Conservation (phyloP, 305 asterid species). For the Solanum chacoense region DNA sequence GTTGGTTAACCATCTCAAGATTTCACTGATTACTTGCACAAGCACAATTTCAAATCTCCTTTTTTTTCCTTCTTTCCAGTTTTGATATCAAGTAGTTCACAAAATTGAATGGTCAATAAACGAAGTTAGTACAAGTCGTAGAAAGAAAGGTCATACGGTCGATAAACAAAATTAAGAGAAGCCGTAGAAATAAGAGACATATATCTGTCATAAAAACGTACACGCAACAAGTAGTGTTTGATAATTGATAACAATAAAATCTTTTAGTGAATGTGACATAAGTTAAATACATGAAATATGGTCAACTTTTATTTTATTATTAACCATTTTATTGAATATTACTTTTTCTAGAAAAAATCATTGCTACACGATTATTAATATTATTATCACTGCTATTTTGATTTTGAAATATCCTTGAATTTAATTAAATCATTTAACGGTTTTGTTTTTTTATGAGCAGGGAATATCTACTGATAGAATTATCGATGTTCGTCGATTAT, state of each 20-base stretch:
- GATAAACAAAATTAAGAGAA: background rate
- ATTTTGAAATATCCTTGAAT: background rate
- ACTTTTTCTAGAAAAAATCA: background rate
- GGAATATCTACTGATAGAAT: conserved; percentile 91
- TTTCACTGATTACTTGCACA: background rate
- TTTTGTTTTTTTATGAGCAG: conserved; percentile 15
- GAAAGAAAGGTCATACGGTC: background rate
- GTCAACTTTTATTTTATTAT: background rate
- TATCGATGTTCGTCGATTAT: conserved; percentile 56
- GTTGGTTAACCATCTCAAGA: background rate
- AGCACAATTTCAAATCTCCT: background rate
- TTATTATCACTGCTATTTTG: background rate
- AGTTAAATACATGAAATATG: background rate
- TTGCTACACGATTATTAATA: background rate
- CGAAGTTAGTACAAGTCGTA: background rate
- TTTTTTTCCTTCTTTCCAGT: background rate
- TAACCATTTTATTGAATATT: background rate
- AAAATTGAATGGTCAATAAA: background rate
- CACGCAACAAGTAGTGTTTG: background rate
- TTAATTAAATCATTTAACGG: background rate
- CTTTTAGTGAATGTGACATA: background rate
- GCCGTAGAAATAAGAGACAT: fast-evolving
- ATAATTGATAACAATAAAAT: background rate
- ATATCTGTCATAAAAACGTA: background rate
- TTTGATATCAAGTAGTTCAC: background rate